Evolutionary conservation across 441 rosid species (phyloP), one percentile per base, ranked within the genome.

Genomic region (Jatropha multifida): DNA sequence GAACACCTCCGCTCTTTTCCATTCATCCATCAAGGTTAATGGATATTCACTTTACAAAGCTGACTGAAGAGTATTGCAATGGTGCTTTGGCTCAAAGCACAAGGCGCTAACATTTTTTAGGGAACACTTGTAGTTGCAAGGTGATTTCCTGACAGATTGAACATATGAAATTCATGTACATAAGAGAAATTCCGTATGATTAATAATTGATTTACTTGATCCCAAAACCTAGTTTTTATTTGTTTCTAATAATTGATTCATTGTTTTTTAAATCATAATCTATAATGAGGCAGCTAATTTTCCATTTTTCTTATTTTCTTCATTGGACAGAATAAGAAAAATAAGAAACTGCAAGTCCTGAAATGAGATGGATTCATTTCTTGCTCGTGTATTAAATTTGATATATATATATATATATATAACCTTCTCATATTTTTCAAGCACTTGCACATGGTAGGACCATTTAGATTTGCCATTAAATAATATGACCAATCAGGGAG

Each of bases 41-140:
- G 2, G 32, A 1, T 32, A 32, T 32, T 32, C 32, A 5, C 46
- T 42, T 67, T 40, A 46, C 44, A 59, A 40, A 37, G 37, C 17
- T 62, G 26, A 69, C 26, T 0, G 17, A 54, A 37, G 63, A 56
- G 11, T 11, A 17, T 2, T 2, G 12, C 62, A 20, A 54, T 40
- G 70, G 51, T 74, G 76, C 63, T 64, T 64, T 17, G 27, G 62
- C 62, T 72, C 59, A 17, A 72, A 72, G 75, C 75, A 72, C 40
- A 3, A 32, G 5, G 23, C 17, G 4, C 56, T 44, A 27, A 59
- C 56, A 23, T 46, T 60, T 44, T 4, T 71, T 59, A 26, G 74
- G 69, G 62, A 65, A 58, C n/a, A 4, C 44, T 12, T 65, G n/a
- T 7, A 48, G 7, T 17, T 64, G 51, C 66, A 13, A 37, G 55